These are phyloP conservation scores for Isoetes taiwanensis DNA, from an alignment of 75 land plant species.

Conservation along the genomic window DNA sequence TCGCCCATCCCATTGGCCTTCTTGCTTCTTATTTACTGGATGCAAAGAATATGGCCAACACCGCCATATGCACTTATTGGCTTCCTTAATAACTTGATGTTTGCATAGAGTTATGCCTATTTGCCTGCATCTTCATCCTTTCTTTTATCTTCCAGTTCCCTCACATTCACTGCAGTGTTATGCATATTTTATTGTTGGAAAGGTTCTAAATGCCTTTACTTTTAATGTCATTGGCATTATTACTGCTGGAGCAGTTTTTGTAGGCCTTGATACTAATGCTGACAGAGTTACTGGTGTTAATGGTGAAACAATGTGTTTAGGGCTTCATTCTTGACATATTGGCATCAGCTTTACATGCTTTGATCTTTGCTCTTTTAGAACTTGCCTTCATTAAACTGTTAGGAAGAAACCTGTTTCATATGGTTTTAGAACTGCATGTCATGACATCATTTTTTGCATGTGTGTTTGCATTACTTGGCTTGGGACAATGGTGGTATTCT, in stretches of 20 bases:
- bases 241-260: slow-evolving; percentile 47
- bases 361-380: slow-evolving; percentile 78
- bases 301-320: slow-evolving; percentile 27
- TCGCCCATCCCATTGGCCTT: slow-evolving; percentile 54
- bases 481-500: slow-evolving; percentile 51
- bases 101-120: slow-evolving; percentile 74
- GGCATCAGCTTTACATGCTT: slow-evolving; percentile 74
- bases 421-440: slow-evolving; percentile 67
- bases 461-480: slow-evolving; percentile 49
- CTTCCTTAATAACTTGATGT: slow-evolving; percentile 70
- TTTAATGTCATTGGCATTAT: slow-evolving; percentile 59
- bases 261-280: slow-evolving; percentile 56
- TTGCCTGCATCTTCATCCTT: slow-evolving; percentile 71
- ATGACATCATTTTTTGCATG: slow-evolving; percentile 59
- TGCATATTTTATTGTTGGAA: slow-evolving; percentile 48
- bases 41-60: slow-evolving; percentile 29
- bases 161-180: slow-evolving; percentile 60
- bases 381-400: slow-evolving; percentile 54
- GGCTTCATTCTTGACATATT: slow-evolving; percentile 56
- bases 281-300: slow-evolving; percentile 36
- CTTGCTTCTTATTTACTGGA: slow-evolving; percentile 35
- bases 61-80: slow-evolving; percentile 53
- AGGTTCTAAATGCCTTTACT: slow-evolving; percentile 38
- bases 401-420: slow-evolving; percentile 61
- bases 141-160: slow-evolving; percentile 49